These are phyloP conservation scores for Thymus quinquecostatus DNA, from an alignment of 257 asterid species.

Conservation along the genomic window DNA sequence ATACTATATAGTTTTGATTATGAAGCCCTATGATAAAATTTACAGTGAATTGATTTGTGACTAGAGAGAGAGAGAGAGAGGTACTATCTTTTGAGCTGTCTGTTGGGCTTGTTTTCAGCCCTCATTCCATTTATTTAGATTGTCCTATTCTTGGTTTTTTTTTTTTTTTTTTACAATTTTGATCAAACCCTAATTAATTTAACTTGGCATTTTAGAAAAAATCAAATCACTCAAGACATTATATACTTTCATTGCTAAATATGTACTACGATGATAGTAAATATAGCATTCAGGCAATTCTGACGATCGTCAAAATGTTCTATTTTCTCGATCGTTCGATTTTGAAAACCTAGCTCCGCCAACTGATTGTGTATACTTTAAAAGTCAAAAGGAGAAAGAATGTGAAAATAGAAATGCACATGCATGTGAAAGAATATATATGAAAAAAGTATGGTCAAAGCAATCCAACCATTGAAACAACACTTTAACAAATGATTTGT, in stretches of 20 bases:
- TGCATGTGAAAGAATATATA: constrained; percentile 27
- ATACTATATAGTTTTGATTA: too few relatives aligned
- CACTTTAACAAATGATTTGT: constrained; percentile 26
- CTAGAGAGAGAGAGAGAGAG: constrained; percentile 2
- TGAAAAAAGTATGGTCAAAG: constrained; percentile 34
- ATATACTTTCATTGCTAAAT: too few relatives aligned
- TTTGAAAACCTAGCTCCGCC: too few relatives aligned
- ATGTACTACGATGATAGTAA: too few relatives aligned
- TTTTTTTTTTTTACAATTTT: too few relatives aligned
- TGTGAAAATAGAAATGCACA: not conserved
- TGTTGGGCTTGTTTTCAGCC: constrained; percentile 23
- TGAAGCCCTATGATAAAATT: not conserved
- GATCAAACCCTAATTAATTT: too few relatives aligned
- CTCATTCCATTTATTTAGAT: not conserved
- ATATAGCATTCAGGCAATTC: too few relatives aligned
- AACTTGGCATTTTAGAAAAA: too few relatives aligned
- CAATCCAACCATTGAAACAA: constrained; percentile 23
- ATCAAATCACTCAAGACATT: not conserved
- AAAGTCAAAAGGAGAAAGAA: not conserved
- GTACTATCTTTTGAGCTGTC: constrained; percentile 29
- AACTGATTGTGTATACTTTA: not conserved
- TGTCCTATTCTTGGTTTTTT: not conserved
- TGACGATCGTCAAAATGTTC: too few relatives aligned
- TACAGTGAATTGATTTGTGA: constrained; percentile 25
- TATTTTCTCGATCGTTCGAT: too few relatives aligned